Conservation (phyloP, 2,329 filamentous ascomycete genomes). For the Diaporthe velutina region DNA sequence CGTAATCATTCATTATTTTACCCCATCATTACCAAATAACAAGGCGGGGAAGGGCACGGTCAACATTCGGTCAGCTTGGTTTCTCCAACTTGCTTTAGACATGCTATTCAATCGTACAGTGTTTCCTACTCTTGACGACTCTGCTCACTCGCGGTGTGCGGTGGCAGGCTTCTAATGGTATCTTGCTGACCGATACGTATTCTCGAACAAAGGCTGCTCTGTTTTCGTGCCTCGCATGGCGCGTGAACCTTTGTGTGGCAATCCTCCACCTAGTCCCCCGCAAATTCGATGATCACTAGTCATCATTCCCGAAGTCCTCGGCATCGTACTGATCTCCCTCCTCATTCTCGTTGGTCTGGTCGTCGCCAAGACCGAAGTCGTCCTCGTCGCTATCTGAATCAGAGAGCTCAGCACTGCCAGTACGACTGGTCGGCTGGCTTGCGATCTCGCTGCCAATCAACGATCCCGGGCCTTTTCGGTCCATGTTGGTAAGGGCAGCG, state of each 20-base stretch:
- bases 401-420: slow-evolving; percentile 47
- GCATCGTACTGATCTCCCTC: slow-evolving; percentile 24
- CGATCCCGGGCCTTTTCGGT: slow-evolving; percentile 62
- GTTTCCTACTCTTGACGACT: background rate
- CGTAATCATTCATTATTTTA: background rate
- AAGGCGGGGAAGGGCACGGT: background rate
- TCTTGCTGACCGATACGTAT: slow-evolving; percentile 7
- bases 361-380: slow-evolving; percentile 24
- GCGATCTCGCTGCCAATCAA: slow-evolving; percentile 60
- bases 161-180: slow-evolving; percentile 1
- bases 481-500: slow-evolving; percentile 69
- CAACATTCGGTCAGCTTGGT: background rate
- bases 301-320: slow-evolving; percentile 24
- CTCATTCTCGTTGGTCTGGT: slow-evolving; percentile 38
- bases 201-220: background rate
- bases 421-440: slow-evolving; percentile 51
- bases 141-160: background rate
- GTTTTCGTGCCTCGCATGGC: background rate
- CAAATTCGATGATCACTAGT: slow-evolving; percentile 17
- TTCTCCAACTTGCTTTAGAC: background rate
- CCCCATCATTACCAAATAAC: slow-evolving; percentile 8
- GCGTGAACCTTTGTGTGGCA: background rate
- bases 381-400: slow-evolving; percentile 40
- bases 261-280: background rate
- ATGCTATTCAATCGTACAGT: background rate